phyloP scores from a whole-genome alignment of 345 rosid species.

The Eutrema yunnanense region DNA sequence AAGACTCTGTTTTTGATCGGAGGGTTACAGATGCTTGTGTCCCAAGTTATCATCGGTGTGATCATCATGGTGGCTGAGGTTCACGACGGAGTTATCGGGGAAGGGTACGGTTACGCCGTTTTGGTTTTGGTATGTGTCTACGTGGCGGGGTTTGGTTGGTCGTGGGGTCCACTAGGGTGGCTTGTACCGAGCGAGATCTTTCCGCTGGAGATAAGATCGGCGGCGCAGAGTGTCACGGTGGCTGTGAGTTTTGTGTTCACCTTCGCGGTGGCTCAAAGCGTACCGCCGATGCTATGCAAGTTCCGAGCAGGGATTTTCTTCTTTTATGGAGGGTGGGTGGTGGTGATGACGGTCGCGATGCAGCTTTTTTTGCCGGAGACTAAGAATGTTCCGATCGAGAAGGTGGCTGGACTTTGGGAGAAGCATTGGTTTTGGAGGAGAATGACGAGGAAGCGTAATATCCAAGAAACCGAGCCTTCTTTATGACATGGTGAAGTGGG shows the following conservation, averaged over 20 bases:
- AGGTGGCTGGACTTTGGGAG: constrained; percentile 53
- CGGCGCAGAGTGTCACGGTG: constrained; percentile 60
- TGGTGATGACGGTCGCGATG: constrained; percentile 47
- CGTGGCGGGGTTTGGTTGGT: constrained; percentile 60
- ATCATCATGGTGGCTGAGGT: constrained; percentile 36
- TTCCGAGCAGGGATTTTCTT: constrained; percentile 52
- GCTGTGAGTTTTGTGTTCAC: constrained; percentile 52
- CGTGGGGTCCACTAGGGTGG: constrained; percentile 77
- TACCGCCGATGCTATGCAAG: constrained; percentile 48
- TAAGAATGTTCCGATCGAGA: constrained; percentile 52
- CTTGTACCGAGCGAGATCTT: constrained; percentile 62
- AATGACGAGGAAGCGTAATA: constrained; percentile 15
- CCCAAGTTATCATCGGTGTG: constrained; percentile 47
- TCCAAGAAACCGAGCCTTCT: constrained; percentile 9
- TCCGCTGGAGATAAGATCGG: constrained; percentile 53
- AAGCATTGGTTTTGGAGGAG: constrained; percentile 61
- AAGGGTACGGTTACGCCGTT: constrained; percentile 36
- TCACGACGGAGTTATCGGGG: constrained; percentile 42
- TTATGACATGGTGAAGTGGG: neutral
- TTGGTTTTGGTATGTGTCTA: constrained; percentile 41
- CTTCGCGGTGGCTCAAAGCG: constrained; percentile 50
- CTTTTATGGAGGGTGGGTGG: constrained; percentile 61
- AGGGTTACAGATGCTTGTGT: constrained; percentile 55
- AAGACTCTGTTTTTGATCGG: constrained; percentile 44
- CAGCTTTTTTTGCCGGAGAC: constrained; percentile 56